Conservation (phyloP, 441 rosid species). For the Mallotus repandus region DNA sequence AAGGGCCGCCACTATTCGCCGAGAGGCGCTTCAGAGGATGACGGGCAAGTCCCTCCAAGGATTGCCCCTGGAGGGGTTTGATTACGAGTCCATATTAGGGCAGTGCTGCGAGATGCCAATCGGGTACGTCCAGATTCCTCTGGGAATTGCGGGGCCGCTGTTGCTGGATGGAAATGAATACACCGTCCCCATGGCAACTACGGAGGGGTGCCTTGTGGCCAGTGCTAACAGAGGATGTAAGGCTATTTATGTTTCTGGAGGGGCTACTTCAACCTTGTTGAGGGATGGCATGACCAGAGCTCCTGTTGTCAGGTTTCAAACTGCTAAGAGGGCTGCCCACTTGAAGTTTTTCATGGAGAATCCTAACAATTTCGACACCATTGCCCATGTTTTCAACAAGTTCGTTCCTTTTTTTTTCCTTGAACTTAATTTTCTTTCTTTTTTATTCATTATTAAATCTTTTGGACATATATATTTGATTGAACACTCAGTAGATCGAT, state of each 20-base stretch:
- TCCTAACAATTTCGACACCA: conserved; percentile 61
- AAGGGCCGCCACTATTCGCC: conserved; percentile 65
- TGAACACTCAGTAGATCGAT: too few species aligned
- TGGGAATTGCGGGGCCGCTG: conserved; percentile 79
- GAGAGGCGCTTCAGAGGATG: conserved; percentile 71
- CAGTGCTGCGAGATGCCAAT: conserved; percentile 97
- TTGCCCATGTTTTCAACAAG: conserved; percentile 72
- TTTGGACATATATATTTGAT: too few species aligned
- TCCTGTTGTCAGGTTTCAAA: conserved; percentile 69
- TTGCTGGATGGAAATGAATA: conserved; percentile 69
- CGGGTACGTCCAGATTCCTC: conserved; percentile 82
- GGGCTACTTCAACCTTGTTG: conserved; percentile 60
- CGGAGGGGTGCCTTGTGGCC: conserved; percentile 87
- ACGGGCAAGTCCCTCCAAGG: conserved; percentile 66
- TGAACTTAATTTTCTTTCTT: not conserved
- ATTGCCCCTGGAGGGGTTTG: conserved; percentile 74
- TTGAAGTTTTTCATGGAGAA: conserved; percentile 81
- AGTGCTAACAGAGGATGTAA: conserved; percentile 89
- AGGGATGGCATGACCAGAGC: conserved; percentile 91
- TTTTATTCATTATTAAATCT: not conserved
- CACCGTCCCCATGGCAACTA: conserved; percentile 87
- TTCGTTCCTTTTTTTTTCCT: not conserved
- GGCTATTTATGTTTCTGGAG: conserved; percentile 72
- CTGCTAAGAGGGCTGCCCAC: conserved; percentile 63
- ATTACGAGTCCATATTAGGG: conserved; percentile 69